Conservation (phyloP, 441 rosid species). For the Jatropha podagrica region DNA sequence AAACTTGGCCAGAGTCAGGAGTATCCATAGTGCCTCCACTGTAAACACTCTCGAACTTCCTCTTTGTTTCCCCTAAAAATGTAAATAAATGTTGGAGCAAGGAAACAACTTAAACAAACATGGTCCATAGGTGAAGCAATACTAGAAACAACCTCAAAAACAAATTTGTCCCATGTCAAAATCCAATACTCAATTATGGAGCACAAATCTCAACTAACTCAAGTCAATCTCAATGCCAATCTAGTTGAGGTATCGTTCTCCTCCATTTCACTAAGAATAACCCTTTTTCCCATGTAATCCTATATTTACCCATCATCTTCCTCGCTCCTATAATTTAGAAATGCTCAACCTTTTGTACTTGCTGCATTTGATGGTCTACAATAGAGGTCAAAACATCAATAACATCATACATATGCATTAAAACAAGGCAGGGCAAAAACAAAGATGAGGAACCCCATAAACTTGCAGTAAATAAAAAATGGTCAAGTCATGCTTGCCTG, state of each 20-base stretch:
- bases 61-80: constrained; percentile 73
- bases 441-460: background rate
- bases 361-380: background rate
- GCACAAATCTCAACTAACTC: background rate
- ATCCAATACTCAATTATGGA: background rate
- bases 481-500: background rate
- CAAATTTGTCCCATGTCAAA: background rate
- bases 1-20: constrained; percentile 67
- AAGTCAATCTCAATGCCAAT: background rate
- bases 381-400: background rate
- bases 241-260: background rate
- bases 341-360: background rate
- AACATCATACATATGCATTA: background rate
- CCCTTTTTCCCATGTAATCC: background rate
- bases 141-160: background rate
- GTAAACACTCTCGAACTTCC: constrained; percentile 89
- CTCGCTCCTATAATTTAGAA: background rate
- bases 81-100: background rate
- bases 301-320: background rate
- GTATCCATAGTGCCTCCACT: constrained; percentile 81
- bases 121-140: background rate
- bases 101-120: constrained; percentile 2
- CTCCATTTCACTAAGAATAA: background rate
- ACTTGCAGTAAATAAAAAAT: background rate
- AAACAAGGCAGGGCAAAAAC: background rate